These are phyloP conservation scores for Cryptococcus jaspeensis DNA, from an alignment of 1,284 basidiomycete genomes.

Conservation along the genomic window DNA sequence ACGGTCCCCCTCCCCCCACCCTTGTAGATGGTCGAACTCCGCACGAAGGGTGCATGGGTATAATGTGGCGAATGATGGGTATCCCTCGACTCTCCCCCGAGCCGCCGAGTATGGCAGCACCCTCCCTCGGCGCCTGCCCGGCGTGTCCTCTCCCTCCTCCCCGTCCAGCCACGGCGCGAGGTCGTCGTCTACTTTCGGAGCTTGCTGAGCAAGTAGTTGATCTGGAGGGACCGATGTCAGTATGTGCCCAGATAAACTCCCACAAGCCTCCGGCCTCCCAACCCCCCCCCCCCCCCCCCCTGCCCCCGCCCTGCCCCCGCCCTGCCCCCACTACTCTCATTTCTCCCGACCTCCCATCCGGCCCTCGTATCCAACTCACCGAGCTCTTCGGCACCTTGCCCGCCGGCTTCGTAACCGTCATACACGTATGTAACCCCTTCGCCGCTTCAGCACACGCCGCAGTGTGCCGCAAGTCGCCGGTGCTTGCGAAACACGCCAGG, in stretches of 20 bases:
- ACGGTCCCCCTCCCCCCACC: neutral
- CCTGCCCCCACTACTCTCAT: neutral
- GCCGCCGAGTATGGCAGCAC: neutral
- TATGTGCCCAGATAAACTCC: neutral
- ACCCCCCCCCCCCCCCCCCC: neutral
- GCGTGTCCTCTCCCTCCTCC: neutral
- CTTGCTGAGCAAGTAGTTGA: constrained; percentile 21
- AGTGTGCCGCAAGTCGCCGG: constrained; percentile 65
- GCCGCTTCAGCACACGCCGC: constrained; percentile 66
- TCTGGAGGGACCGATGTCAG: neutral
- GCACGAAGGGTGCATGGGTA: constrained; percentile 1
- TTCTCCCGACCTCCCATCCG: neutral
- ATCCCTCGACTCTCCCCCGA: neutral
- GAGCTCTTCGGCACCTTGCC: constrained; percentile 16
- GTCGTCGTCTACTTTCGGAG: constrained; percentile 12
- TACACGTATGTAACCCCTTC: constrained; percentile 73
- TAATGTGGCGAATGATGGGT: constrained; percentile 1
- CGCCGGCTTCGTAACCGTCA: constrained; percentile 53
- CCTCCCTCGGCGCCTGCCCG: neutral
- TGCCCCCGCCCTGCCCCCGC: neutral
- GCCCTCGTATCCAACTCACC: constrained; percentile 5
- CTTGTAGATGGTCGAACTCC: neutral
- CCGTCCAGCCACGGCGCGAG: neutral
- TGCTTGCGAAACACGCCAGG: constrained; percentile 89
- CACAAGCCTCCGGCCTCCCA: neutral